Conservation (phyloP, 345 rosid species). For the Barbarea vulgaris region DNA sequence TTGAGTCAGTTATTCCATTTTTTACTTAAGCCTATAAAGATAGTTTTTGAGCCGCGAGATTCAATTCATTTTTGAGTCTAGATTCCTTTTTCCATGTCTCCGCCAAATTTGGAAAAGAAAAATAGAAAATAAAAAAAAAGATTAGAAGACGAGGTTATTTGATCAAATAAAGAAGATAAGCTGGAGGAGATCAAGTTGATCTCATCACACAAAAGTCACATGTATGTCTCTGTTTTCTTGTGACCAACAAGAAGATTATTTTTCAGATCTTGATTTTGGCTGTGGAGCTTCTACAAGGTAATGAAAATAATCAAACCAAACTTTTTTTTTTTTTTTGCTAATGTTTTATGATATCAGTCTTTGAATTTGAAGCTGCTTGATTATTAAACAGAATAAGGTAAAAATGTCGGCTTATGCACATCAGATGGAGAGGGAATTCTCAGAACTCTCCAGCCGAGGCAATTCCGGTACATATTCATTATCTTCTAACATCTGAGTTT, state of each 20-base stretch:
- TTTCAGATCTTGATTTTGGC: constrained; percentile 31
- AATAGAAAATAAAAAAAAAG: neutral
- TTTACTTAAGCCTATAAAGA: too few relatives aligned
- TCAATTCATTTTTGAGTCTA: neutral
- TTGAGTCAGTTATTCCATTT: neutral
- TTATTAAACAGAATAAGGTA: neutral
- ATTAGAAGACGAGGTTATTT: neutral
- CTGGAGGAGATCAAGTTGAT: neutral
- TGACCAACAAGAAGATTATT: constrained; percentile 4
- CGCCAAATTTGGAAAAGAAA: neutral
- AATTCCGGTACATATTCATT: constrained; percentile 58
- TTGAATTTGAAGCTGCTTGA: neutral
- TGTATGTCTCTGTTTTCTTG: constrained; percentile 33
- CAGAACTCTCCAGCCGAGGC: constrained; percentile 67
- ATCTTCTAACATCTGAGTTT: neutral
- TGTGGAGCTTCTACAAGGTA: neutral
- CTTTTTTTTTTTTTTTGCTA: neutral
- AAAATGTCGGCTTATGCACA: constrained; percentile 72
- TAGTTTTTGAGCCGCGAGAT: neutral
- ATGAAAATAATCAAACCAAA: neutral
- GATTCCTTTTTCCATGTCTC: neutral
- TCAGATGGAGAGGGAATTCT: constrained; percentile 75
- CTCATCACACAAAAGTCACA: constrained; percentile 20
- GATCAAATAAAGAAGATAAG: constrained; percentile 26
- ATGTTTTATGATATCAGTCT: neutral